These are phyloP conservation scores for Thecaphora frezii DNA, from an alignment of 1,284 basidiomycete genomes.

Conservation along the genomic window DNA sequence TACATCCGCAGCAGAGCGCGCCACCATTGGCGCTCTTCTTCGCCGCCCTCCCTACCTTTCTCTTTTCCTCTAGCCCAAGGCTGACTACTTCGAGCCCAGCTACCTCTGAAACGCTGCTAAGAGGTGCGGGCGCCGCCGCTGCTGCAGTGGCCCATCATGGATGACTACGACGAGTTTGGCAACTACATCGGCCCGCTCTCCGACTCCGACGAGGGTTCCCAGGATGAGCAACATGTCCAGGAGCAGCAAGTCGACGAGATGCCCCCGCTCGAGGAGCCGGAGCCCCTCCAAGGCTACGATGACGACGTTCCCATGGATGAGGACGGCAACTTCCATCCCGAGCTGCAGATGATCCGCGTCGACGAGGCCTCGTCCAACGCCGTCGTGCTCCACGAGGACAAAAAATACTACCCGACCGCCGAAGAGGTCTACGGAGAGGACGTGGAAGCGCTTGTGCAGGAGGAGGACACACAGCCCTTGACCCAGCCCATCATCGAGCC, in stretches of 20 bases:
- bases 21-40: too few relatives aligned
- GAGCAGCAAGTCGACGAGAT: conserved; percentile 3
- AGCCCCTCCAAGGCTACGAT: conserved; percentile 72
- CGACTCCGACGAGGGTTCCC: conserved; percentile 47
- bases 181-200: conserved; percentile 59
- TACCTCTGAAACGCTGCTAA: too few relatives aligned
- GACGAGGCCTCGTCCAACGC: conserved; percentile 69
- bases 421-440: conserved; percentile 87
- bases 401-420: conserved; percentile 94
- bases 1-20: too few relatives aligned
- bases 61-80: too few relatives aligned
- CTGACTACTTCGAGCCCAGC: too few relatives aligned
- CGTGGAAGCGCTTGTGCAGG: conserved; percentile 95
- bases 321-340: conserved; percentile 60
- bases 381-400: conserved; percentile 92
- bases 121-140: too few relatives aligned
- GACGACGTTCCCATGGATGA: conserved; percentile 66
- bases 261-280: conserved; percentile 15
- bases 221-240: conserved; percentile 19
- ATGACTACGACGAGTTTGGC: conserved; percentile 59
- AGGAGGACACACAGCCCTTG: conserved; percentile 94
- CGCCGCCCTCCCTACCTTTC: too few relatives aligned
- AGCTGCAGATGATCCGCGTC: conserved; percentile 48
- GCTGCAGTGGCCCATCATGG: conserved; percentile 24
- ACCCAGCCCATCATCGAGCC: conserved; percentile 94